phyloP scores from a whole-genome alignment of 768 basidiomycete species.

The Sporobolomyces roseus region DNA sequence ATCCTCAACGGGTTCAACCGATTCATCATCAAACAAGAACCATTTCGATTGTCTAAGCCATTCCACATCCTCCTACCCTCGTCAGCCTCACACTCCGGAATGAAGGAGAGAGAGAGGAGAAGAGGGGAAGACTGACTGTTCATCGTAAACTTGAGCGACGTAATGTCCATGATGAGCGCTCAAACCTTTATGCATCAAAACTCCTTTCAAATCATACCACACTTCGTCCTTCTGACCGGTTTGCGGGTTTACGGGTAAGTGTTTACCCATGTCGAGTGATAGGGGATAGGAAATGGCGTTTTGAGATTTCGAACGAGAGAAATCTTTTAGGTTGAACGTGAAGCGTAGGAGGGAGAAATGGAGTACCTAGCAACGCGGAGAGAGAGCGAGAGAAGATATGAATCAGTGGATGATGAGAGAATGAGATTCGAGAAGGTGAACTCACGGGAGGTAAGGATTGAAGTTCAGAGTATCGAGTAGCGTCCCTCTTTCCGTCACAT shows the following conservation, averaged over 20 bases:
- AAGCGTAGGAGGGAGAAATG: slow-evolving; percentile 94
- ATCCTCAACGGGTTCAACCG: slow-evolving; percentile 54
- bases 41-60: slow-evolving; percentile 61
- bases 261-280: slow-evolving; percentile 67
- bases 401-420: neutral
- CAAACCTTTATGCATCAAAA: slow-evolving; percentile 82
- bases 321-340: slow-evolving; percentile 70
- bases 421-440: neutral
- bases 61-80: too few species aligned
- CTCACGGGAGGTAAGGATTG: slow-evolving; percentile 65
- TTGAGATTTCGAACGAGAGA: slow-evolving; percentile 84
- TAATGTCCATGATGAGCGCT: slow-evolving; percentile 91
- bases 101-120: neutral
- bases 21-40: slow-evolving; percentile 92
- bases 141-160: slow-evolving; percentile 75
- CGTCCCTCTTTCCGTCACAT: slow-evolving; percentile 71
- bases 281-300: slow-evolving; percentile 72
- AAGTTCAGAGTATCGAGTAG: slow-evolving; percentile 70
- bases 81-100: neutral
- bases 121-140: slow-evolving; percentile 51
- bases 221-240: slow-evolving; percentile 43
- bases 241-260: slow-evolving; percentile 49
- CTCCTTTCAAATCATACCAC: slow-evolving; percentile 76
- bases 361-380: slow-evolving; percentile 54
- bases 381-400: neutral